These are phyloP conservation scores for Talaromyces verruculosus DNA, from an alignment of 2,329 filamentous ascomycete species.

Conservation along the genomic window DNA sequence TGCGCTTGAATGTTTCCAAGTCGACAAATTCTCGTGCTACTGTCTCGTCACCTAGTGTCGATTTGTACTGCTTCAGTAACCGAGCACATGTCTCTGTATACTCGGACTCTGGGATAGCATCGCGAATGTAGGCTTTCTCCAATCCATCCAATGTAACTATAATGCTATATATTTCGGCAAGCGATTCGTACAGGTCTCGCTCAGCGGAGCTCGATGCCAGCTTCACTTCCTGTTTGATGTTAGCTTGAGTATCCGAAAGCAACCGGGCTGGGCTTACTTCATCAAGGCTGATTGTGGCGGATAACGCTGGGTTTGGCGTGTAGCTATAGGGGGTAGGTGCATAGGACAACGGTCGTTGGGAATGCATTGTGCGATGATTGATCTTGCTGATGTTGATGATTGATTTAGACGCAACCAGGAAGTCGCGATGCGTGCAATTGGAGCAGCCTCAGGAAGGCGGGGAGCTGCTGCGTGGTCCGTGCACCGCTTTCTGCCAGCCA, in stretches of 20 bases:
- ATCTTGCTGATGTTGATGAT: background rate
- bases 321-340: constrained; percentile 90
- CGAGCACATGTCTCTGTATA: constrained; percentile 97
- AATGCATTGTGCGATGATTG: constrained; percentile 37
- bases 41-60: constrained; percentile 82
- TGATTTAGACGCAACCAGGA: background rate
- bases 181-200: constrained; percentile 89
- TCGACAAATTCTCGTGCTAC: constrained; percentile 87
- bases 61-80: constrained; percentile 94
- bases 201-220: constrained; percentile 82
- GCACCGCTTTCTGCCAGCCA: constrained; percentile 23
- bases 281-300: constrained; percentile 89
- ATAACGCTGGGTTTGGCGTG: constrained; percentile 77
- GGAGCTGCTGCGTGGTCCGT: constrained; percentile 21
- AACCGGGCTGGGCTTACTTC: constrained; percentile 58
- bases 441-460: constrained; percentile 19
- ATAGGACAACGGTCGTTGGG: constrained; percentile 67
- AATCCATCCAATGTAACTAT: constrained; percentile 93
- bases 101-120: constrained; percentile 85
- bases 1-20: constrained; percentile 83
- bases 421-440: background rate
- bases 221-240: constrained; percentile 74
- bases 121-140: constrained; percentile 94
- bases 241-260: constrained; percentile 23
- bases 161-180: constrained; percentile 97